A percentile compares a stretch with the other conserved stretches of the same genome.
Conservation (phyloP, 2,329 filamentous ascomycete genomes). For the Alternaria brassicae region DNA sequence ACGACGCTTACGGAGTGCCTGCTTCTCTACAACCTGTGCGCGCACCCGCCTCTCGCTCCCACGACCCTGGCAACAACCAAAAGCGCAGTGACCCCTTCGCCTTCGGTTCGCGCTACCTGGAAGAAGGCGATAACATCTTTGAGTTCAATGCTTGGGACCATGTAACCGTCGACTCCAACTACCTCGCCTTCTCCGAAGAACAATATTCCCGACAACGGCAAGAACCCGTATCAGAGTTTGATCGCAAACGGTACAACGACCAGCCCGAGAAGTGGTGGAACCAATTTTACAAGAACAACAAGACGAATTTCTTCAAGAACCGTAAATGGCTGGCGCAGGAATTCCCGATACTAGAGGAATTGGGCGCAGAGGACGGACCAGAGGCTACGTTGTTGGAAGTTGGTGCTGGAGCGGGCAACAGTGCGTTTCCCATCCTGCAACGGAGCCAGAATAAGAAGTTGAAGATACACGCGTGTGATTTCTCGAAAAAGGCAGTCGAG, state of each 20-base stretch:
- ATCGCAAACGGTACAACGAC: conserved; percentile 87
- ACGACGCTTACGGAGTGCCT: conserved; percentile 60
- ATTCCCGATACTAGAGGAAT: conserved; percentile 83
- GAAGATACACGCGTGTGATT: conserved; percentile 93
- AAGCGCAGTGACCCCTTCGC: conserved; percentile 94
- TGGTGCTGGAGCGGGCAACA: conserved; percentile 94
- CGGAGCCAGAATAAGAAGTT: conserved; percentile 83
- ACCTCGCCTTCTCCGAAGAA: conserved; percentile 82
- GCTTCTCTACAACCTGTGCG: conserved; percentile 55
- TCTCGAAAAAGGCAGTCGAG: conserved; percentile 92
- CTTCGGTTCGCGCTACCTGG: conserved; percentile 88
- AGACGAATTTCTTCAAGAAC: conserved; percentile 97
- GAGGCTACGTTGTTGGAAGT: conserved; percentile 81
- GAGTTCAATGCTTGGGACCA: conserved; percentile 99
- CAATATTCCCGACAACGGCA: conserved; percentile 87
- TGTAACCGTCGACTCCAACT: conserved; percentile 88
- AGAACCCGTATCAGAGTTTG: conserved; percentile 89
- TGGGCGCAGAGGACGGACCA: conserved; percentile 75
- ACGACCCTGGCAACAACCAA: conserved; percentile 75
- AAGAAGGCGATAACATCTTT: conserved; percentile 87
- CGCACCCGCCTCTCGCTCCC: conserved; percentile 65
- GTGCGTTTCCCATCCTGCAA: conserved; percentile 86
- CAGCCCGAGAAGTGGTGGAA: conserved; percentile 98
- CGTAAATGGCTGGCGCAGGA: conserved; percentile 97
- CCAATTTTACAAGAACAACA: conserved; percentile 97